Conservation (phyloP, 306 rosid genomes). For the Corylus heterophylla region DNA sequence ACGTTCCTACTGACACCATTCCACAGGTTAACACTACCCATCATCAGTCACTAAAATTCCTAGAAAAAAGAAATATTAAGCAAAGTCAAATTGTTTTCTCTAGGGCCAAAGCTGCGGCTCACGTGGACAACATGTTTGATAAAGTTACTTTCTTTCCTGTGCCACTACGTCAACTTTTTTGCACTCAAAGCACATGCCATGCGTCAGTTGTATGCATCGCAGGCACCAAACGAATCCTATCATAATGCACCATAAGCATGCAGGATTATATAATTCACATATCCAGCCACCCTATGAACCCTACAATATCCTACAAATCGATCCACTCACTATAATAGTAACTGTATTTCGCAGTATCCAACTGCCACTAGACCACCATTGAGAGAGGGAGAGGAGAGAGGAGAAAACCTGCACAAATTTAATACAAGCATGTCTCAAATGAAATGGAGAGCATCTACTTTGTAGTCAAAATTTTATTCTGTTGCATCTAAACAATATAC, state of each 20-base stretch:
- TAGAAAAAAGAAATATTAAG: background rate
- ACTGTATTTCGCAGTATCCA: slow-evolving; percentile 18
- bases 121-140: slow-evolving; percentile 31
- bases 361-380: slow-evolving; percentile 9
- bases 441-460: too few relatives aligned
- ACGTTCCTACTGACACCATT: slow-evolving; percentile 6
- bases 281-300: background rate
- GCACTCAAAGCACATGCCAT: slow-evolving; percentile 23
- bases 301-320: slow-evolving; percentile 16
- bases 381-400: background rate
- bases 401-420: background rate
- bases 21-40: background rate
- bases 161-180: slow-evolving; percentile 36
- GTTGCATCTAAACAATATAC: too few relatives aligned
- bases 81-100: slow-evolving; percentile 1
- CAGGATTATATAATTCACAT: slow-evolving; percentile 1
- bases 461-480: too few relatives aligned
- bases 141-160: slow-evolving; percentile 40
- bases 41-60: background rate
- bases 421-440: background rate
- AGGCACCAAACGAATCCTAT: slow-evolving; percentile 14
- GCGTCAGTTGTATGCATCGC: slow-evolving; percentile 3
- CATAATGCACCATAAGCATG: slow-evolving; percentile 2
- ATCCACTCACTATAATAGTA: slow-evolving; percentile 23
- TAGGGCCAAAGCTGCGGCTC: slow-evolving; percentile 29